Base-by-base conservation (phyloP, 176 grass and related monocot genomes). In the Aegilops tauschii region DNA sequence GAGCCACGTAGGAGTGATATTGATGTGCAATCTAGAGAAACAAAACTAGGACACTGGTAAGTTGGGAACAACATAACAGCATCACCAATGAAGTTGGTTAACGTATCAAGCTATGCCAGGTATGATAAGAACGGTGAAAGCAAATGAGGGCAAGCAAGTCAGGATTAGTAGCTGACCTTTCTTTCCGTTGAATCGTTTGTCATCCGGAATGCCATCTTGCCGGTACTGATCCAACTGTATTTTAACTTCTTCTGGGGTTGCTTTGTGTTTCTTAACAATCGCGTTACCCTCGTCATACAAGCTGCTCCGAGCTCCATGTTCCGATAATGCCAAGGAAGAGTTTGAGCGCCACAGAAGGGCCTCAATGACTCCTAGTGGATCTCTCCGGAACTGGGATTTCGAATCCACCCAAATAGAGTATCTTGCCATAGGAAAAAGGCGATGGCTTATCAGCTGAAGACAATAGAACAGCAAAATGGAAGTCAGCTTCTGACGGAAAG, bases 391-490 rank as follows among this genome's bases (percentile, higher is more conserved):
- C 49, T 94, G 97, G 70, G 97, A 98, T 80, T 98, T 98, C 12
- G 94, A 98, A 88, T 98, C 97, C 30, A 98, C 97, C 97, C 97
- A 94, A 72, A 98, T 91, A 39, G 97, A 96, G 85, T 92, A 98
- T 86, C 85, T 92, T 63, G 90, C 90, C 86, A 84, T 76, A 29
- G 97, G 97, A 58, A 96, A 96, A 87, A 98, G 90, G 28, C 90
- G 94, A 68, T 98, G 97, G n/a, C 92, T 94, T 84, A 98, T 92
- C 77, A 98, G 80, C 97, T 98, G 94, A 71, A 78, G 25, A 69
- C 10, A 30, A 87, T 25, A 56, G 69, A 52, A 13, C 23, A 85
- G 40, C 30, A 87, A 77, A 80, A 90, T 12, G 21, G 12, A 50
- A 71, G 23, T 82, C 62, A 91, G 86, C 6, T 63, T 70, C 9